Conservation (phyloP, 139 green algal genomes). For the Picochlorum sp. region DNA sequence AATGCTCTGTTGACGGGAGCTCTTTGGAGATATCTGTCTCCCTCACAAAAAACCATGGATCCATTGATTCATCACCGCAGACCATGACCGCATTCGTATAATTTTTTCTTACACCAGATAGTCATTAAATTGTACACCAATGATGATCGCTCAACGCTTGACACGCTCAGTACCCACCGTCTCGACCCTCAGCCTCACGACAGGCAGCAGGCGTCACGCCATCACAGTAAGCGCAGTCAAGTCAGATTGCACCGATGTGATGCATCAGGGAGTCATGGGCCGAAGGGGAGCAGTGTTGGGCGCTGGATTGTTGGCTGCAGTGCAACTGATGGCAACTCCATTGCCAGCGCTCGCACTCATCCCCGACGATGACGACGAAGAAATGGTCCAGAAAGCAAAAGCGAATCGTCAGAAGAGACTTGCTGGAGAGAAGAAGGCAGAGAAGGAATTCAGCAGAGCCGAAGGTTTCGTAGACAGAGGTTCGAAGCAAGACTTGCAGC, state of each 20-base stretch:
- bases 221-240: not conserved
- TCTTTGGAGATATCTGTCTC: too few species aligned
- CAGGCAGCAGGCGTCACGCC: not conserved
- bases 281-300: not conserved
- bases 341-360: slow-evolving; percentile 35
- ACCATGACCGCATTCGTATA: too few species aligned
- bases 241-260: not conserved
- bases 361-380: slow-evolving; percentile 68
- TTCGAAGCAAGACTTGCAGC: slow-evolving; percentile 36
- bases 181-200: not conserved
- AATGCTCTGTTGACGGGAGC: too few species aligned
- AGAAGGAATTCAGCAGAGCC: slow-evolving; percentile 6
- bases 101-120: too few species aligned
- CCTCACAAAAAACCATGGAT: too few species aligned
- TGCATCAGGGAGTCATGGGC: too few species aligned
- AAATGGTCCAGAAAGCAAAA: slow-evolving; percentile 53
- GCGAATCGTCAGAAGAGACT: slow-evolving; percentile 44
- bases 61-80: too few species aligned
- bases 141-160: not conserved
- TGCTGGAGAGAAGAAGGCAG: slow-evolving; percentile 18
- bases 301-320: slow-evolving; percentile 17
- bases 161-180: not conserved
- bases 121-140: too few species aligned
- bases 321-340: slow-evolving; percentile 9
- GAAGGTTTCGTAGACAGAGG: slow-evolving; percentile 14